phyloP scores from a whole-genome alignment of 805 yeast genomes.

The Cyberlindnera suaveolens region DNA sequence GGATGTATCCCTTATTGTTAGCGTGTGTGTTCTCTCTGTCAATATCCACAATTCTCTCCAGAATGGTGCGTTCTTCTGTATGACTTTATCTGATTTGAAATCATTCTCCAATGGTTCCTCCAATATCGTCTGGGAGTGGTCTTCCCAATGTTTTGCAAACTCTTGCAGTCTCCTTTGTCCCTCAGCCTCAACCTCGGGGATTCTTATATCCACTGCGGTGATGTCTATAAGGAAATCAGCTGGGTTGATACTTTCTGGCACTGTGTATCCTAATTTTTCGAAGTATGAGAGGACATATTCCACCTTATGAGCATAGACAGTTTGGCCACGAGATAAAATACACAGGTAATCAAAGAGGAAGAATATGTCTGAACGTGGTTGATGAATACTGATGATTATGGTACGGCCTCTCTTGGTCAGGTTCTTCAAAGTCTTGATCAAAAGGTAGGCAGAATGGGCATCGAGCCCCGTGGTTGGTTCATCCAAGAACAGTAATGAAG shows the following conservation, averaged over 20 bases:
- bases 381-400: conserved; percentile 73
- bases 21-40: conserved; percentile 31
- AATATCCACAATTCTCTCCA: conserved; percentile 36
- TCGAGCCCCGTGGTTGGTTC: conserved; percentile 87
- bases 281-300: conserved; percentile 41
- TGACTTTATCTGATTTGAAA: not conserved
- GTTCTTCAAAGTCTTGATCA: conserved; percentile 56
- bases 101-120: not conserved
- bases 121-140: conserved; percentile 2
- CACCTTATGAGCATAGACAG: conserved; percentile 39
- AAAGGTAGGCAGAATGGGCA: conserved; percentile 65
- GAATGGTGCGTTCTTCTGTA: conserved; percentile 33
- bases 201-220: conserved; percentile 41
- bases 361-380: conserved; percentile 78
- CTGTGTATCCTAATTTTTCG: conserved; percentile 29
- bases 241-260: conserved; percentile 42
- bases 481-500: conserved; percentile 71
- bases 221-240: conserved; percentile 47
- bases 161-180: conserved; percentile 26
- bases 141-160: conserved; percentile 32
- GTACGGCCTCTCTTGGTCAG: conserved; percentile 62
- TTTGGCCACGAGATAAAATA: conserved; percentile 56
- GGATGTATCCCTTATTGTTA: conserved; percentile 41
- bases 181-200: conserved; percentile 27
- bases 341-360: conserved; percentile 64